Conservation (phyloP, 352 stramenopile genomes). For the Globisporangium nunn region DNA sequence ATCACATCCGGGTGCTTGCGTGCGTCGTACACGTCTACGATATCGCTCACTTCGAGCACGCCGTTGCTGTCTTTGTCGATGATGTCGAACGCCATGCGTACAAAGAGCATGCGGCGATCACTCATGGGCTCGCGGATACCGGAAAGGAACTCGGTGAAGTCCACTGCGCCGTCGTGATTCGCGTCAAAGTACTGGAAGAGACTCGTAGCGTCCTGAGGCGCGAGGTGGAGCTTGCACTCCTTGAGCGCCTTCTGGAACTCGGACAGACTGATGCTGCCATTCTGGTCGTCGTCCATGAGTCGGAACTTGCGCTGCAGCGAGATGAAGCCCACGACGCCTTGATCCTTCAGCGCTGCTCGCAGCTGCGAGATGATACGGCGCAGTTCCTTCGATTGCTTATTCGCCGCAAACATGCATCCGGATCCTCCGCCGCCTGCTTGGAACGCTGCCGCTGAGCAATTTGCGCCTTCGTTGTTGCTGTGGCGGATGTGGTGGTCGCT, state of each 20-base stretch:
- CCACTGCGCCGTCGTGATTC: conserved; percentile 78
- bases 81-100: conserved; percentile 83
- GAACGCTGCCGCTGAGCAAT: neutral
- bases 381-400: conserved; percentile 55
- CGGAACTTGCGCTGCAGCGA: conserved; percentile 69
- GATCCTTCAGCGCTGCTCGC: conserved; percentile 45
- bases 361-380: conserved; percentile 48
- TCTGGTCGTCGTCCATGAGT: conserved; percentile 67
- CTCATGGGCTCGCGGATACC: conserved; percentile 83
- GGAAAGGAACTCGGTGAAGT: conserved; percentile 81
- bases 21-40: conserved; percentile 78
- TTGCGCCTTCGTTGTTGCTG: neutral
- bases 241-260: conserved; percentile 76
- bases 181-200: conserved; percentile 84
- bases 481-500: conserved; percentile 25
- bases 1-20: conserved; percentile 81
- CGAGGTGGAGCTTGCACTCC: conserved; percentile 45
- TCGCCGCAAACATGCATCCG: conserved; percentile 14
- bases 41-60: conserved; percentile 57
- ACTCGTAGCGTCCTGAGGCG: conserved; percentile 38
- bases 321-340: conserved; percentile 67
- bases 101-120: conserved; percentile 58
- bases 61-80: conserved; percentile 79
- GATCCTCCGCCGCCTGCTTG: neutral
- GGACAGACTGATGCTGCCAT: conserved; percentile 51